phyloP scores from a whole-genome alignment of 768 basidiomycete genomes.

The Naganishia randhawae region DNA sequence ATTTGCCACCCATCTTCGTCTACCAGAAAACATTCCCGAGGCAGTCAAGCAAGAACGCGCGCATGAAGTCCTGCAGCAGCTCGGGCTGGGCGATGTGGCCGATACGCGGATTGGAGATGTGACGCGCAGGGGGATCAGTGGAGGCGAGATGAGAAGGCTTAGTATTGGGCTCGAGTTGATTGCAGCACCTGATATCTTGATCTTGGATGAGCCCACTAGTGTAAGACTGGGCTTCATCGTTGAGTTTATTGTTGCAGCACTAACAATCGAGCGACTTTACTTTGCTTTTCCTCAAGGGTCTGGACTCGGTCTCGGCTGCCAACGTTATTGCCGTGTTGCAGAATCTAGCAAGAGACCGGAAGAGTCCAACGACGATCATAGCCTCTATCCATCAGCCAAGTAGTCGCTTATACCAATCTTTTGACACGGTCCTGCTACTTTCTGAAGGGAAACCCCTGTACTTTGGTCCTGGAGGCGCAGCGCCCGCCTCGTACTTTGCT shows the following conservation, averaged over 20 bases:
- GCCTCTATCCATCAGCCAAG: constrained; percentile 85
- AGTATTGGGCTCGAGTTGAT: constrained; percentile 87
- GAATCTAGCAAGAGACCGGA: constrained; percentile 66
- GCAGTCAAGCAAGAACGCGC: constrained; percentile 54
- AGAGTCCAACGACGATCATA: constrained; percentile 72
- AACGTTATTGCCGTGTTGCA: constrained; percentile 74
- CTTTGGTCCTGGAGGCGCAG: constrained; percentile 68
- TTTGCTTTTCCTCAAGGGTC: constrained; percentile 53
- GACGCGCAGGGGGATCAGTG: constrained; percentile 76
- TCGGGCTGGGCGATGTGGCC: constrained; percentile 68
- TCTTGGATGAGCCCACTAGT: constrained; percentile 75
- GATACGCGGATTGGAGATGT: constrained; percentile 71
- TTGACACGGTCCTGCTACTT: constrained; percentile 75
- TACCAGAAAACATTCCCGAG: constrained; percentile 58
- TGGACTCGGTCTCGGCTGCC: constrained; percentile 83
- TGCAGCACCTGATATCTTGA: constrained; percentile 74
- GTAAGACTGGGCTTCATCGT: constrained; percentile 5
- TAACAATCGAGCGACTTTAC: neutral
- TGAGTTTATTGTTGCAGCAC: no score
- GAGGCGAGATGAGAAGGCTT: constrained; percentile 84
- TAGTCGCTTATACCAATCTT: constrained; percentile 77
- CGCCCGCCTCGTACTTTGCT: constrained; percentile 67
- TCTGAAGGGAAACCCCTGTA: constrained; percentile 70
- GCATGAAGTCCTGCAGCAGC: constrained; percentile 63
- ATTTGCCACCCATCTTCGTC: constrained; percentile 77